phyloP scores from a whole-genome alignment of 1,284 basidiomycete species.

The Phellopilus nigrolimitatus region DNA sequence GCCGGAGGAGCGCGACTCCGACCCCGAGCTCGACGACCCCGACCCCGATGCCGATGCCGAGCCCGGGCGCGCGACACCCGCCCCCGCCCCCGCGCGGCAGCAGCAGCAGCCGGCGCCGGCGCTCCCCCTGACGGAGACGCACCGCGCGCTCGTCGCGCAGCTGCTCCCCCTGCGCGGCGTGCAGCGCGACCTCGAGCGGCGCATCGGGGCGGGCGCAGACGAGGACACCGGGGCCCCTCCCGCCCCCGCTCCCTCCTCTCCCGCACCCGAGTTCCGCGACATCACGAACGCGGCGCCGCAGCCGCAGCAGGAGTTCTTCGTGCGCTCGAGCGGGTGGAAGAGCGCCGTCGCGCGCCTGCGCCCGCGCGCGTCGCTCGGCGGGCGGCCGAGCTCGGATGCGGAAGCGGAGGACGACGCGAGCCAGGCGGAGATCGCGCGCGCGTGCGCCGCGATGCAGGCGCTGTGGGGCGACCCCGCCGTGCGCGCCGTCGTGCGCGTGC shows the following conservation, averaged over 20 bases:
- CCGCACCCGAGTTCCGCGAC: background rate
- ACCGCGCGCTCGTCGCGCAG: slow-evolving; percentile 2
- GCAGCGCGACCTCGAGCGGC: slow-evolving; percentile 13
- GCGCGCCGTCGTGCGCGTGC: slow-evolving; percentile 46
- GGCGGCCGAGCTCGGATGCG: background rate
- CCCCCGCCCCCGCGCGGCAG: background rate
- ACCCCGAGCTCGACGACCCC: background rate
- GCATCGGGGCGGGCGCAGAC: slow-evolving; percentile 26
- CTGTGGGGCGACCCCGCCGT: slow-evolving; percentile 62
- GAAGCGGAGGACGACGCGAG: slow-evolving; percentile 39
- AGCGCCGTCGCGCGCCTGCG: slow-evolving; percentile 20
- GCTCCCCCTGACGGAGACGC: slow-evolving; percentile 9
- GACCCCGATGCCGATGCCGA: background rate
- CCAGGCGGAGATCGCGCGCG: slow-evolving; percentile 51
- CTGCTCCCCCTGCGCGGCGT: slow-evolving; percentile 11
- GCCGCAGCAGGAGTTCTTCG: slow-evolving; percentile 27
- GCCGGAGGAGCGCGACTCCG: background rate
- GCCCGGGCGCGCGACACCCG: background rate
- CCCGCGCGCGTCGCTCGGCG: slow-evolving; percentile 14
- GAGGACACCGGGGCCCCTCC: slow-evolving; percentile 3
- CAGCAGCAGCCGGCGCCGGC: background rate
- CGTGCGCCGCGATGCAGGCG: slow-evolving; percentile 56
- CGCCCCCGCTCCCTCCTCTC: background rate
- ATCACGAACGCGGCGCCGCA: slow-evolving; percentile 3
- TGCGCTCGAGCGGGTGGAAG: slow-evolving; percentile 31